These are phyloP conservation scores for Auriculariales sp. DNA, from an alignment of 768 basidiomycete species.

Conservation along the genomic window DNA sequence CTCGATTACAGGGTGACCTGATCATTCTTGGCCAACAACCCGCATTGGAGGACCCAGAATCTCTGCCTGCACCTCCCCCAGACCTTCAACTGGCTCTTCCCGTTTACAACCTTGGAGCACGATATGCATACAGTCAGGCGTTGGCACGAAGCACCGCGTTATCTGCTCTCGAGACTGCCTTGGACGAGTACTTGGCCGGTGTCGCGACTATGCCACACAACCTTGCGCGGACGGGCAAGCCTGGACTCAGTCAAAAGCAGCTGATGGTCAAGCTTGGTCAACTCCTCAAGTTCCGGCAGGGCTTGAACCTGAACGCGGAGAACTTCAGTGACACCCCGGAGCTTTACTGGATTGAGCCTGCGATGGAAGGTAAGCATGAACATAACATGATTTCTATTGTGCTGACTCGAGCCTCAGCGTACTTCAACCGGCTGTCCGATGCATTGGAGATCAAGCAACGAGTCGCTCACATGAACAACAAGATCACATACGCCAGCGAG, in stretches of 20 bases:
- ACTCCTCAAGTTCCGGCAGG: slow-evolving; percentile 83
- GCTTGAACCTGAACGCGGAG: slow-evolving; percentile 77
- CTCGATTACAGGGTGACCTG: slow-evolving; percentile 80
- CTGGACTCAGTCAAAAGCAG: slow-evolving; percentile 63
- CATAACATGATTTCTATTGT: not conserved
- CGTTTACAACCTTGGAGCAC: slow-evolving; percentile 58
- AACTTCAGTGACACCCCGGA: slow-evolving; percentile 84
- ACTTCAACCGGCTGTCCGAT: slow-evolving; percentile 71
- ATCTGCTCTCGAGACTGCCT: slow-evolving; percentile 70
- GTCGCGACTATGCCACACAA: slow-evolving; percentile 69
- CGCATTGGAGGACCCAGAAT: slow-evolving; percentile 34
- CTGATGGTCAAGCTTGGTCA: slow-evolving; percentile 88
- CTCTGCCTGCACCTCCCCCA: slow-evolving; percentile 21
- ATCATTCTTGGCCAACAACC: slow-evolving; percentile 72
- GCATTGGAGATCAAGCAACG: slow-evolving; percentile 80
- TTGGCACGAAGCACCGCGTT: slow-evolving; percentile 80
- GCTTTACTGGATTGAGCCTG: slow-evolving; percentile 91
- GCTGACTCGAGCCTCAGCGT: slow-evolving; percentile 26
- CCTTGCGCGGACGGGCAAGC: slow-evolving; percentile 66
- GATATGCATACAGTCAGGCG: slow-evolving; percentile 86
- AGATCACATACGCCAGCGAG: slow-evolving; percentile 83
- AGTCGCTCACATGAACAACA: slow-evolving; percentile 74
- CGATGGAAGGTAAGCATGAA: slow-evolving; percentile 48
- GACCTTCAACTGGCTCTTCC: slow-evolving; percentile 32
- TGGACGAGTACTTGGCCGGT: slow-evolving; percentile 72